phyloP scores from a whole-genome alignment of 345 rosid species.

The Eucalyptus marginata region DNA sequence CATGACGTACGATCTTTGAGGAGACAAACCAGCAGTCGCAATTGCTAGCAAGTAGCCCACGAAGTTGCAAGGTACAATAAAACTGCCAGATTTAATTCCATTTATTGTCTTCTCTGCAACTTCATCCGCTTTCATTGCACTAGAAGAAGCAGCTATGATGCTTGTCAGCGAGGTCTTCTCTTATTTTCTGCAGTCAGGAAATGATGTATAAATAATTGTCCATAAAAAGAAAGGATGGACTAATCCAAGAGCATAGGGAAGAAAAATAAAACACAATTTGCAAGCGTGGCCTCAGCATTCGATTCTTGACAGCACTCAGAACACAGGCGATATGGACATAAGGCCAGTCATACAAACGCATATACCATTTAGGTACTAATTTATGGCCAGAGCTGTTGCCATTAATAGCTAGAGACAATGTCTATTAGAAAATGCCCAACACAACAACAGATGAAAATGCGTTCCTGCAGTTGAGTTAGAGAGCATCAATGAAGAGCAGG shows the following conservation, averaged over 20 bases:
- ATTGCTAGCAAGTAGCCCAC: conserved; percentile 55
- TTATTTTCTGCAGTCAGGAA: conserved; percentile 35
- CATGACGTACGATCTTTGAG: conserved; percentile 61
- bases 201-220: neutral
- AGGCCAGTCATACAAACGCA: neutral
- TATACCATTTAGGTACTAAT: neutral
- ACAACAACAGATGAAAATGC: neutral
- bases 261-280: neutral
- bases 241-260: neutral
- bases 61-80: conserved; percentile 60
- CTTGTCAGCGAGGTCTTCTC: conserved; percentile 51
- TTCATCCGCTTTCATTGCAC: conserved; percentile 69
- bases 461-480: neutral
- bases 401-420: neutral
- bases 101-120: conserved; percentile 64
- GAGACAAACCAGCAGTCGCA: conserved; percentile 64
- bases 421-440: neutral
- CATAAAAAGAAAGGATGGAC: neutral
- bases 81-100: conserved; percentile 62
- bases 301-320: neutral
- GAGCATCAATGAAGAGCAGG: neutral
- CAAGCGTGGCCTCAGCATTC: neutral
- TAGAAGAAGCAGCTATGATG: conserved; percentile 49
- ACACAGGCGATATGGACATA: neutral
- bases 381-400: neutral